phyloP scores from a whole-genome alignment of 2,329 filamentous ascomycete species.

The Xenosphaeropsis pyriputrescens region DNA sequence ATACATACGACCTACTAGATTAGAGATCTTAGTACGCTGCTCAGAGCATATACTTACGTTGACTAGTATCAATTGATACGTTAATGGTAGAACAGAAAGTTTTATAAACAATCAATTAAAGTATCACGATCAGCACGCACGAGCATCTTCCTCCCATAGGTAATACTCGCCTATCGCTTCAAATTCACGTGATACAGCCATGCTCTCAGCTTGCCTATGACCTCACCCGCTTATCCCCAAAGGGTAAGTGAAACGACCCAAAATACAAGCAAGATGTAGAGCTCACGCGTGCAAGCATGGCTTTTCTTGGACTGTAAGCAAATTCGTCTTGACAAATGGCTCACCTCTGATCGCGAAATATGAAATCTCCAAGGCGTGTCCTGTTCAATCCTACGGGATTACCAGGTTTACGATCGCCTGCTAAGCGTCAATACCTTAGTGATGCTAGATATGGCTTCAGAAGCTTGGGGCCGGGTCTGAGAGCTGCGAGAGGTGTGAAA shows the following conservation, averaged over 20 bases:
- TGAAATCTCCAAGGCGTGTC: constrained; percentile 8
- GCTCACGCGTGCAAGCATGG: neutral
- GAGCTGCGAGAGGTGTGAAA: constrained; percentile 6
- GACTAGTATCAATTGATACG: no score
- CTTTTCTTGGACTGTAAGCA: neutral
- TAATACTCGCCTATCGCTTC: no score
- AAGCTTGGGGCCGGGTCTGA: constrained; percentile 6
- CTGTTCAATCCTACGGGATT: constrained; percentile 20
- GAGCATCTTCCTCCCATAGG: no score
- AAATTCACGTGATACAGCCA: no score
- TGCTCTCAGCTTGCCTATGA: neutral
- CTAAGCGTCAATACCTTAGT: constrained; percentile 8
- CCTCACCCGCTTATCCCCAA: constrained; percentile 1
- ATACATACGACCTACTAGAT: no score
- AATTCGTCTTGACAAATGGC: no score
- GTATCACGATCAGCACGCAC: neutral
- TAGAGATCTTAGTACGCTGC: no score
- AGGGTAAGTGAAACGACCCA: neutral
- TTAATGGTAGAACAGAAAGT: neutral
- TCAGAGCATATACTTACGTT: no score
- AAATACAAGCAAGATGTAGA: neutral
- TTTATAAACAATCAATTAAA: neutral
- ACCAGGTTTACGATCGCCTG: constrained; percentile 15
- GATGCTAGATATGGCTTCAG: constrained; percentile 7
- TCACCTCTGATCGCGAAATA: no score